Conservation (phyloP, 2,329 filamentous ascomycete genomes). For the Diaporthe helianthi region DNA sequence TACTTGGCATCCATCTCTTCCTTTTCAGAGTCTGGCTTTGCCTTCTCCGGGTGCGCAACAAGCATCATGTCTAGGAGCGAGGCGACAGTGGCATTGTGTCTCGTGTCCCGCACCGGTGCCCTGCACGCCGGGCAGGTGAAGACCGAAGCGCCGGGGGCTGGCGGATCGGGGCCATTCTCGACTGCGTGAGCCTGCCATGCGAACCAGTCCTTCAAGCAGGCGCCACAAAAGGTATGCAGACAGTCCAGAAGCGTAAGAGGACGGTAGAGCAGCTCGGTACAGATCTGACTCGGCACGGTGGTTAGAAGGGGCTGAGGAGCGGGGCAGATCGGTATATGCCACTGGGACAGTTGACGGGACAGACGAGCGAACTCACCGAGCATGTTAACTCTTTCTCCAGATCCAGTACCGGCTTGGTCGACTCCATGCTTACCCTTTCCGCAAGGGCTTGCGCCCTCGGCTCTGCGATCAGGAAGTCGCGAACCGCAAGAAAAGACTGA, state of each 20-base stretch:
- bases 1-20: constrained; percentile 78
- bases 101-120: constrained; percentile 82
- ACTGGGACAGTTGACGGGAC: constrained; percentile 9
- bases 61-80: constrained; percentile 91
- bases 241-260: constrained; percentile 92
- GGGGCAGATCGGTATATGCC: constrained; percentile 5
- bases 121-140: constrained; percentile 96
- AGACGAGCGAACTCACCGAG: constrained; percentile 70
- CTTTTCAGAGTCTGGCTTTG: constrained; percentile 74
- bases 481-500: constrained; percentile 9
- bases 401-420: constrained; percentile 64
- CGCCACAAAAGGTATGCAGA: constrained; percentile 94
- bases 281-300: constrained; percentile 70
- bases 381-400: constrained; percentile 94
- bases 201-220: constrained; percentile 97
- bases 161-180: constrained; percentile 57
- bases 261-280: constrained; percentile 92
- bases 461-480: constrained; percentile 9
- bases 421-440: constrained; percentile 51
- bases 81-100: constrained; percentile 88
- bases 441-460: constrained; percentile 10
- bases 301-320: constrained; percentile 31
- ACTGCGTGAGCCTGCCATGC: constrained; percentile 73
- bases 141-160: constrained; percentile 55
- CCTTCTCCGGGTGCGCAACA: constrained; percentile 77